Evolutionary conservation across 2,329 filamentous ascomycete species (phyloP).

Genomic region (Trichoderma hamatum): DNA sequence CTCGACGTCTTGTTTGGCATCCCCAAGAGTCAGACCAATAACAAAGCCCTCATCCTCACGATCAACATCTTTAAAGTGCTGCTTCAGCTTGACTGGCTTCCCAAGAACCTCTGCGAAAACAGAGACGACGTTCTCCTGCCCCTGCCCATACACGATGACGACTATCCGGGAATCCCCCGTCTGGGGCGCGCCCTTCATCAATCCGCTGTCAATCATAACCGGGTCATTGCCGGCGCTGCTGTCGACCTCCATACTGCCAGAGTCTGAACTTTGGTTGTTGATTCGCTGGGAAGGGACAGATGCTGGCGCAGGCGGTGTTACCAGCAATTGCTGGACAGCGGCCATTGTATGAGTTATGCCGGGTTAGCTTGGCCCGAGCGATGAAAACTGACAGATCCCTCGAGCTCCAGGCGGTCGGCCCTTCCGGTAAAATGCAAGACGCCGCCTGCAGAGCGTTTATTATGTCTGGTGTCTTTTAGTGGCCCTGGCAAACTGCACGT

Average conservation of each 20-base stretch:
- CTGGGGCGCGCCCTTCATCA: slow-evolving; percentile 51
- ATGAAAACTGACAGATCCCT: neutral
- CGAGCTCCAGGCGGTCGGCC: slow-evolving; percentile 1
- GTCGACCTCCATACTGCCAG: slow-evolving; percentile 41
- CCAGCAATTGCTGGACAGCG: slow-evolving; percentile 44
- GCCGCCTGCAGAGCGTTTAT: neutral
- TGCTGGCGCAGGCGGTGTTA: slow-evolving; percentile 40
- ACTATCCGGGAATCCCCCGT: slow-evolving; percentile 61
- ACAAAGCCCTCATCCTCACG: slow-evolving; percentile 64
- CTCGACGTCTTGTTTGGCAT: slow-evolving; percentile 61
- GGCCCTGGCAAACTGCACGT: slow-evolving; percentile 9
- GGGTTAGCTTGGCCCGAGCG: neutral
- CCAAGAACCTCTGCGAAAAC: slow-evolving; percentile 79
- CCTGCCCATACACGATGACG: slow-evolving; percentile 69
- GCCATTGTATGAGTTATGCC: slow-evolving; percentile 37
- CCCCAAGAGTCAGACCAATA: slow-evolving; percentile 63
- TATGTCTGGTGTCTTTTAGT: slow-evolving; percentile 15
- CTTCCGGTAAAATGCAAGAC: slow-evolving; percentile 15
- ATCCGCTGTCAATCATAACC: slow-evolving; percentile 42
- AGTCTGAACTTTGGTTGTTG: slow-evolving; percentile 32
- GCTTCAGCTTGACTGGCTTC: slow-evolving; percentile 66
- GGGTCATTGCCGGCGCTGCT: slow-evolving; percentile 42
- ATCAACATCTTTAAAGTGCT: slow-evolving; percentile 57
- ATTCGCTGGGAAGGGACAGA: slow-evolving; percentile 34
- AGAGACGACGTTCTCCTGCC: slow-evolving; percentile 73